Evolutionary conservation across 768 basidiomycete species (phyloP).

Genomic region (Myochromella boudieri): DNA sequence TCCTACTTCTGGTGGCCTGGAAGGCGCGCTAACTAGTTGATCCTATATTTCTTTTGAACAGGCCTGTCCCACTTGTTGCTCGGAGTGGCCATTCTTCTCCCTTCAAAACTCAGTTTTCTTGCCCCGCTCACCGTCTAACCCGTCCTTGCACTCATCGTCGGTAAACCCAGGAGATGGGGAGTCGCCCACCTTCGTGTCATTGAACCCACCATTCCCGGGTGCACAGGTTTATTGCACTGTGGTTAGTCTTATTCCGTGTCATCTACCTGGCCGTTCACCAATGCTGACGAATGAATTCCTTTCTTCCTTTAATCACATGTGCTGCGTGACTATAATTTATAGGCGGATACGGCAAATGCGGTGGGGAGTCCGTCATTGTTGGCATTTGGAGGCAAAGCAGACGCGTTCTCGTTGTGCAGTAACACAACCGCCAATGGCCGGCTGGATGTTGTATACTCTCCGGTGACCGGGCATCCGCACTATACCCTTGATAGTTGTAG

Average conservation of each 20-base stretch:
- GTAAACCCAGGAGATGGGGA: conserved; percentile 37
- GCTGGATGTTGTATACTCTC: conserved; percentile 41
- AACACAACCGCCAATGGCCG: conserved; percentile 41
- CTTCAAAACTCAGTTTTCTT: conserved; percentile 39
- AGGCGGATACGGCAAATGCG: conserved; percentile 26
- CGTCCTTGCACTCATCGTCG: conserved; percentile 37
- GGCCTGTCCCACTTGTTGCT: conserved; percentile 42
- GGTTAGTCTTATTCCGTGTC: conserved; percentile 19
- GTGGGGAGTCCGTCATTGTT: conserved; percentile 31
- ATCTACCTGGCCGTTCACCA: neutral
- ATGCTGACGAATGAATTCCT: no score
- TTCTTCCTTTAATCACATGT: no score
- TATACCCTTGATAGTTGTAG: conserved; percentile 37
- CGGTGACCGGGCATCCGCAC: conserved; percentile 41
- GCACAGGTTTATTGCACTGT: conserved; percentile 40
- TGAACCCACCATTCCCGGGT: conserved; percentile 42
- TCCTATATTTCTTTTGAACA: conserved; percentile 9
- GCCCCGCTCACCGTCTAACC: conserved; percentile 36
- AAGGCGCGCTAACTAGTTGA: neutral
- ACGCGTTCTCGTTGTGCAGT: conserved; percentile 42
- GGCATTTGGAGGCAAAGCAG: conserved; percentile 37
- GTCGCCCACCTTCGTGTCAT: conserved; percentile 44
- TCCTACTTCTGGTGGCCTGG: neutral
- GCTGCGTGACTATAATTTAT: no score
- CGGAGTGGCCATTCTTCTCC: conserved; percentile 40